These are phyloP conservation scores for Sporothrix pallida DNA, from an alignment of 2,329 filamentous ascomycete species.

Conservation along the genomic window DNA sequence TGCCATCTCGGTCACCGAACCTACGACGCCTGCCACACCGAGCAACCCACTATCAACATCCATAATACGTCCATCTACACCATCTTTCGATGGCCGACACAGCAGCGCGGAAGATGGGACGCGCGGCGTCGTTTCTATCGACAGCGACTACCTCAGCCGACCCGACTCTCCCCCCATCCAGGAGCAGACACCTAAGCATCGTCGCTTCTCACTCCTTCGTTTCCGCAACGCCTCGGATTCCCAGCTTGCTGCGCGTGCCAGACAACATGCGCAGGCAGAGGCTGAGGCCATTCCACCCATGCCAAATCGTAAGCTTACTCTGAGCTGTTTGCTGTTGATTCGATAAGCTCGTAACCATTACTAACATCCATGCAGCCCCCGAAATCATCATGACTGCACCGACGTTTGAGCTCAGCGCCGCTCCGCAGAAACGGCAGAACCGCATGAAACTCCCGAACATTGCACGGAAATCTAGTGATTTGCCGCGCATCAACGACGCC, in stretches of 20 bases:
- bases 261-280: constrained; percentile 64
- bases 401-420: constrained; percentile 65
- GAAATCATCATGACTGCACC: constrained; percentile 92
- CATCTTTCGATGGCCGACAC: constrained; percentile 41
- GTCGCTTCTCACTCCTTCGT: constrained; percentile 73
- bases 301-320: constrained; percentile 58
- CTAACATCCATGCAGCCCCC: constrained; percentile 54
- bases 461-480: constrained; percentile 59
- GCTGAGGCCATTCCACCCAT: constrained; percentile 62
- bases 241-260: constrained; percentile 78
- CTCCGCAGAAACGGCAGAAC: constrained; percentile 60
- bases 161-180: constrained; percentile 59
- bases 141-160: constrained; percentile 43
- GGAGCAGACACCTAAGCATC: constrained; percentile 62
- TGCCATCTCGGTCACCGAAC: constrained; percentile 38
- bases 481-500: constrained; percentile 48
- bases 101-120: constrained; percentile 35
- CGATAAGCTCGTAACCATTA: background rate
- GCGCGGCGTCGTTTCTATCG: constrained; percentile 40
- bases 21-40: constrained; percentile 24
- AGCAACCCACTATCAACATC: background rate
- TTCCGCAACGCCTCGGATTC: constrained; percentile 94
- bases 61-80: constrained; percentile 43
- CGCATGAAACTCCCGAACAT: constrained; percentile 60
- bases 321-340: background rate